A percentile compares a stretch with the other conserved stretches of the same genome.
These are phyloP conservation scores for Colletotrichum sp. DNA, from an alignment of 2,329 filamentous ascomycete species.

Conservation along the genomic window DNA sequence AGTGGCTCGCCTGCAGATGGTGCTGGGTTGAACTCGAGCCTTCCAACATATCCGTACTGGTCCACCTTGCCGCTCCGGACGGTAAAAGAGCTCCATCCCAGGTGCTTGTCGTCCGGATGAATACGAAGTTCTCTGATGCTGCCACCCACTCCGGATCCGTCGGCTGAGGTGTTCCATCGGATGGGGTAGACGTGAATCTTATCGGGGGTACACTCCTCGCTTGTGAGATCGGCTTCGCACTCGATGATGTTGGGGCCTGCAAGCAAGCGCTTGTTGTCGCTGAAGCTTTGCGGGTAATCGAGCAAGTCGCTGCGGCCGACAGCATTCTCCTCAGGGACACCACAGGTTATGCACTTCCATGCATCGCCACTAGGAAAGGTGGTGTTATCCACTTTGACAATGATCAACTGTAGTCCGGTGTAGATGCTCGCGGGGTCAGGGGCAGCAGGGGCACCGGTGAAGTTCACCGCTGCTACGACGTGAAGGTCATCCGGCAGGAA, in stretches of 20 bases:
- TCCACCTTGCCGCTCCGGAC: constrained; percentile 20
- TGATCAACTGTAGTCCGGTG: constrained; percentile 43
- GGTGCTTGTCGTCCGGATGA: constrained; percentile 44
- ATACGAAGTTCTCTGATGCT: constrained; percentile 43
- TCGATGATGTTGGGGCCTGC: constrained; percentile 39
- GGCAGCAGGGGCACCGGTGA: constrained; percentile 44
- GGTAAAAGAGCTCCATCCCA: constrained; percentile 41
- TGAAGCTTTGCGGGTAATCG: constrained; percentile 50
- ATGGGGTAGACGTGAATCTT: constrained; percentile 42
- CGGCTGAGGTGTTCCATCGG: constrained; percentile 34
- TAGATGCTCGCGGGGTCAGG: constrained; percentile 47
- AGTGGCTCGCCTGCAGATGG: constrained; percentile 31
- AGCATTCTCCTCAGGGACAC: constrained; percentile 37
- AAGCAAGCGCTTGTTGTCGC: constrained; percentile 40
- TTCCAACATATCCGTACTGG: constrained; percentile 31
- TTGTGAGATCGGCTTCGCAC: constrained; percentile 38
- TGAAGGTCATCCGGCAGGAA: constrained; percentile 50
- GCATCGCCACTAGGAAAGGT: constrained; percentile 47
- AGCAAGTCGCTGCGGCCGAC: constrained; percentile 21
- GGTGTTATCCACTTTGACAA: constrained; percentile 46
- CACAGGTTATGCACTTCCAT: constrained; percentile 55
- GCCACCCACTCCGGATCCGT: constrained; percentile 33
- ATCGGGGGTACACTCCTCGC: constrained; percentile 38
- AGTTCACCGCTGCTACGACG: constrained; percentile 42
- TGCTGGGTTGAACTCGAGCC: constrained; percentile 39